Percentiles rank a stretch among this genome's conserved stretches.
Evolutionary conservation across 441 rosid species (phyloP).

Genomic region (Mallotus repandus): DNA sequence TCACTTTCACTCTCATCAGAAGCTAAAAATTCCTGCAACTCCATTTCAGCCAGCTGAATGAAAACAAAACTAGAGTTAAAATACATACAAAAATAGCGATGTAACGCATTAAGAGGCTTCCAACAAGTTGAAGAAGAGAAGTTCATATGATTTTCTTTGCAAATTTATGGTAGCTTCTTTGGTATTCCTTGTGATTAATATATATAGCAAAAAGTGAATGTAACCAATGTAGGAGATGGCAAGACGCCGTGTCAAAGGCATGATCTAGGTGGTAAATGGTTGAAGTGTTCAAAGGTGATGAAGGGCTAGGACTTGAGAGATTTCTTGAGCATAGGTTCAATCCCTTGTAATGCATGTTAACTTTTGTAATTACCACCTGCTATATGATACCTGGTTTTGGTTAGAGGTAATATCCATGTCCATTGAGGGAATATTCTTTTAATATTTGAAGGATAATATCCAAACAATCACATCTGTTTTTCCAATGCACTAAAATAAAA

Average conservation of each 20-base stretch:
- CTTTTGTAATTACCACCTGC: not conserved
- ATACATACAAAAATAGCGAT: slow-evolving; percentile 1
- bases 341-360: not conserved
- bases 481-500: not conserved
- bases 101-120: not conserved
- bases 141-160: not conserved
- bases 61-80: slow-evolving; percentile 21
- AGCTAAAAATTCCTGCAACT: slow-evolving; percentile 80
- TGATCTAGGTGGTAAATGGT: not conserved
- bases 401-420: not conserved
- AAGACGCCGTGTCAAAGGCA: not conserved
- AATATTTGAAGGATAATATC: not conserved
- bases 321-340: not conserved
- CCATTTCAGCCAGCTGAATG: slow-evolving; percentile 70
- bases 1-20: slow-evolving; percentile 80
- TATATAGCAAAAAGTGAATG: not conserved
- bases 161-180: not conserved
- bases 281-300: too few species aligned
- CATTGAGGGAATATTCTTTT: not conserved
- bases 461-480: not conserved
- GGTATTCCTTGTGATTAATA: not conserved
- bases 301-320: not conserved
- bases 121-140: not conserved
- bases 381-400: not conserved
- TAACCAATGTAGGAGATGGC: not conserved